Conservation (phyloP, 805 yeast genomes). For the Barnettozyma populi region DNA sequence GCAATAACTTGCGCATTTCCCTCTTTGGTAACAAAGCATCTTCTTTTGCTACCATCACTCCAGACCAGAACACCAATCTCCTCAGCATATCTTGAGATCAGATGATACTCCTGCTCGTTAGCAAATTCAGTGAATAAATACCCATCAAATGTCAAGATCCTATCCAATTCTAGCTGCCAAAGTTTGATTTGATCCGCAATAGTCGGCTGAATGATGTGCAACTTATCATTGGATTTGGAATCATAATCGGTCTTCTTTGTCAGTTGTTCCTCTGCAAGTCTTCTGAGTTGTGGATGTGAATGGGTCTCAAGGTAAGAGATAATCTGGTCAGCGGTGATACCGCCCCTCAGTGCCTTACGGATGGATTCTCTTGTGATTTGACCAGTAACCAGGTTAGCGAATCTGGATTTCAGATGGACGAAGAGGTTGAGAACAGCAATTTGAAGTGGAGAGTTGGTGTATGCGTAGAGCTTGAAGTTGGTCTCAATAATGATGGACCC, state of each 20-base stretch:
- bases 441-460: slow-evolving; percentile 90
- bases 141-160: slow-evolving; percentile 84
- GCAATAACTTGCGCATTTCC: slow-evolving; percentile 91
- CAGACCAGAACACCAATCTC: slow-evolving; percentile 92
- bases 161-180: slow-evolving; percentile 95
- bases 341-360: slow-evolving; percentile 74
- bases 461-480: slow-evolving; percentile 87
- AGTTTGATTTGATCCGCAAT: slow-evolving; percentile 93
- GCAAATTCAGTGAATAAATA: slow-evolving; percentile 83
- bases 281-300: slow-evolving; percentile 89
- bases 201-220: slow-evolving; percentile 82
- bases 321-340: slow-evolving; percentile 93
- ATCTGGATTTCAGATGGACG: slow-evolving; percentile 79
- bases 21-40: slow-evolving; percentile 82
- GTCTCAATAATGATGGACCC: slow-evolving; percentile 91
- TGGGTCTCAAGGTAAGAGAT: slow-evolving; percentile 83
- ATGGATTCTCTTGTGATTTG: slow-evolving; percentile 90
- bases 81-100: slow-evolving; percentile 68
- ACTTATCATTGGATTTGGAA: slow-evolving; percentile 40
- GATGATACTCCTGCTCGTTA: slow-evolving; percentile 68
- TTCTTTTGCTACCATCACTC: slow-evolving; percentile 64
- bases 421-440: slow-evolving; percentile 87
- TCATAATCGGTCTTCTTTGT: slow-evolving; percentile 62
- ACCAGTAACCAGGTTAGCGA: slow-evolving; percentile 90
- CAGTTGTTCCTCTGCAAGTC: slow-evolving; percentile 62